Percentiles rank a stretch among this genome's conserved stretches.
These are phyloP conservation scores for Colletotrichum gigasporum DNA, from an alignment of 2,329 filamentous ascomycete genomes.

Conservation along the genomic window DNA sequence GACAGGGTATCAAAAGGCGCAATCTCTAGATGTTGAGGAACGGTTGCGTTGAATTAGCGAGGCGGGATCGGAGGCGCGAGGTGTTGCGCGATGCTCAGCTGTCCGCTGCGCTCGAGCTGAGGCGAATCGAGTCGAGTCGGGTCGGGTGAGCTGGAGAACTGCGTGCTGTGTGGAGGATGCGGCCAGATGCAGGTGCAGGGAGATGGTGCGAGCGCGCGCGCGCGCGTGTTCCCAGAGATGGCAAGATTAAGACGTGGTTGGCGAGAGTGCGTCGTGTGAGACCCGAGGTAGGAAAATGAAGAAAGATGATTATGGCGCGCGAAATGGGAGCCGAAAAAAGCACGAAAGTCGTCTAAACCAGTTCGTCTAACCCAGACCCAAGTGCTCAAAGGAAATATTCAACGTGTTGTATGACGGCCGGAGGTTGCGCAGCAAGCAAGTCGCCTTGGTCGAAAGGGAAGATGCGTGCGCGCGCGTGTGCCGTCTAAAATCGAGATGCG, in stretches of 20 bases:
- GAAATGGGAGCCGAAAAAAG: conserved; percentile 29
- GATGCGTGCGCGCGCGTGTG: conserved; percentile 11
- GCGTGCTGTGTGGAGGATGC: background rate
- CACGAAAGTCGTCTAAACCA: conserved; percentile 46
- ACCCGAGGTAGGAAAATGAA: background rate
- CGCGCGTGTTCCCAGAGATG: background rate
- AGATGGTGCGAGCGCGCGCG: background rate
- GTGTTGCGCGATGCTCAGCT: background rate
- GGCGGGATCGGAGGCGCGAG: background rate
- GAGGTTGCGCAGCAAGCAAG: conserved; percentile 22
- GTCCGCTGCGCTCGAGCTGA: background rate
- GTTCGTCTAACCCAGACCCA: conserved; percentile 48
- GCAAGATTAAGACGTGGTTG: background rate
- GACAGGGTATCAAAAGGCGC: conserved; percentile 21
- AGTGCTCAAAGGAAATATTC: conserved; percentile 40
- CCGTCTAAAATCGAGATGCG: conserved; percentile 16
- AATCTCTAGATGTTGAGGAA: conserved; percentile 22
- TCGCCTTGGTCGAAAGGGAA: conserved; percentile 7
- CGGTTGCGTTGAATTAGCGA: background rate
- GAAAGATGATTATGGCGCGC: conserved; percentile 31
- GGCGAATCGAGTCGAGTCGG: background rate
- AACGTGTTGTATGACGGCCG: conserved; percentile 31
- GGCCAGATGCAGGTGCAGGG: background rate
- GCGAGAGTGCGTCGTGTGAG: conserved; percentile 7
- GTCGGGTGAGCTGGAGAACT: background rate